These are phyloP conservation scores for Hymenoscyphus fraxineus DNA, from an alignment of 2,329 filamentous ascomycete species.

Conservation along the genomic window DNA sequence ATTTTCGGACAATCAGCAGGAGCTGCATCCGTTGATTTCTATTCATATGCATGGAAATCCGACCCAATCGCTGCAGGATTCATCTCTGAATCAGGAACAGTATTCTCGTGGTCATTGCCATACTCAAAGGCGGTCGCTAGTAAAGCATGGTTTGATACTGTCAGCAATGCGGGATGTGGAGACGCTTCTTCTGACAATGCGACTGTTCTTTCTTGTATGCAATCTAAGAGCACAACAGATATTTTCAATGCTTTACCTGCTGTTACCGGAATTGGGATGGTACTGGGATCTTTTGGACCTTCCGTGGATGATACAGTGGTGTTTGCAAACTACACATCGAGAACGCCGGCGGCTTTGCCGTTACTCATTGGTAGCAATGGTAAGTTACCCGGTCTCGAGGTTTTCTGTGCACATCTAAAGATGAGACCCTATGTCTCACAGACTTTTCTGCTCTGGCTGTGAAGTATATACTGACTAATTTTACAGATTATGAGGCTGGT, in stretches of 20 bases:
- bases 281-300: conserved; percentile 28
- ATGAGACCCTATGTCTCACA: too few relatives aligned
- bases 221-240: conserved; percentile 17
- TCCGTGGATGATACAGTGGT: conserved; percentile 30
- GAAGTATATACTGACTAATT: too few relatives aligned
- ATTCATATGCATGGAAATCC: conserved; percentile 32
- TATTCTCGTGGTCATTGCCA: conserved; percentile 28
- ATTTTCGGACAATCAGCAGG: conserved; percentile 54
- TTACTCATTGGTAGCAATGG: conserved; percentile 34
- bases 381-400: too few relatives aligned
- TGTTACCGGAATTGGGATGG: conserved; percentile 8
- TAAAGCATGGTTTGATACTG: conserved; percentile 27
- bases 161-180: conserved; percentile 31
- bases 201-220: conserved; percentile 30
- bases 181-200: conserved; percentile 22
- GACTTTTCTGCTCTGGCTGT: too few relatives aligned
- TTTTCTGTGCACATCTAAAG: too few relatives aligned
- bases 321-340: conserved; percentile 30
- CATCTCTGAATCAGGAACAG: conserved; percentile 35
- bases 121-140: conserved; percentile 19
- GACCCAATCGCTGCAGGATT: conserved; percentile 35
- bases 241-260: conserved; percentile 25
- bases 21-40: conserved; percentile 47
- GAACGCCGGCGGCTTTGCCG: conserved; percentile 26
- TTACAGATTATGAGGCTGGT: conserved; percentile 33